Evolutionary conservation across 331 rosid genomes (phyloP).

Genomic region (Telfairia occidentalis): DNA sequence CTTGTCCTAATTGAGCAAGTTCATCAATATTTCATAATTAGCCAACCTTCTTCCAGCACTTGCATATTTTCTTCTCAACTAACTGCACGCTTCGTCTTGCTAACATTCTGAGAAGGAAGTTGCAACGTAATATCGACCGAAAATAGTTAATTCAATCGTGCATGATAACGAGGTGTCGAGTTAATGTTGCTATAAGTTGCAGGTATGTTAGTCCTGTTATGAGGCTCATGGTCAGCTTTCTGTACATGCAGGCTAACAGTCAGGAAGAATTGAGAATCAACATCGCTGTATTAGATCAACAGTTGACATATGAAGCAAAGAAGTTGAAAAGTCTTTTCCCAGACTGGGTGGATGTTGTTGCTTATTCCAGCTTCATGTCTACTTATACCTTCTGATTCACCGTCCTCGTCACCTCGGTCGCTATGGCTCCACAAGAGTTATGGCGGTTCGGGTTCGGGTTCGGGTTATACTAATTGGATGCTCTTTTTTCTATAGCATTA

Average conservation of each 20-base stretch:
- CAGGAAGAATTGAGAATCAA: constrained; percentile 60
- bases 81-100: background rate
- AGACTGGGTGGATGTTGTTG: constrained; percentile 69
- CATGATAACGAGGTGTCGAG: background rate
- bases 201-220: background rate
- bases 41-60: background rate
- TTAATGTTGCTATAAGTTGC: background rate
- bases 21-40: background rate
- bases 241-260: constrained; percentile 44
- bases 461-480: background rate
- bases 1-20: background rate
- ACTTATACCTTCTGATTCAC: constrained; percentile 31
- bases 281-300: constrained; percentile 69
- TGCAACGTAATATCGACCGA: background rate
- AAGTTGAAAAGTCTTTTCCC: constrained; percentile 73
- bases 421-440: background rate
- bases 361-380: constrained; percentile 71
- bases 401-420: background rate
- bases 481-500: background rate
- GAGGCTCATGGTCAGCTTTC: background rate
- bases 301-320: constrained; percentile 45
- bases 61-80: background rate
- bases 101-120: background rate
- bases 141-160: background rate
- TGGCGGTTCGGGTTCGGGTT: background rate